Evolutionary conservation across 164 flowering plant species (phyloP), one percentile per base, ranked within the genome.

Genomic region (Protea cynaroides): DNA sequence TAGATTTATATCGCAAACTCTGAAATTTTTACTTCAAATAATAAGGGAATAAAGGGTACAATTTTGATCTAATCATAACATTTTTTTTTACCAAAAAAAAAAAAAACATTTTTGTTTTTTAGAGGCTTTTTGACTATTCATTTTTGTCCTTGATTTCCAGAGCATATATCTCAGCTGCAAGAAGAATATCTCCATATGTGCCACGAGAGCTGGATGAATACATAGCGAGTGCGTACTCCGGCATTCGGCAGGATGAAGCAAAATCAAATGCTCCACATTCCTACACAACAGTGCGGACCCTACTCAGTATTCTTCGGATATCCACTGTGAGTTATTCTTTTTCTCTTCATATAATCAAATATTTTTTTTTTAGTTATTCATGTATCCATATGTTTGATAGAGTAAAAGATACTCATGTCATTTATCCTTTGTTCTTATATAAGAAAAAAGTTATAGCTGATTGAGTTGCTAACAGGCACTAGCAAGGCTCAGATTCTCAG

Each of bases 201-300:
- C 99, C 99, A 46, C 81, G 69, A 73, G 97, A 90, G 53, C 81
- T 92, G 72, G 97, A 88, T 74, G 99, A 95, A 75, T 95, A 95
- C 63, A 87, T 92, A 66, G 97, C 99, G 23, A 85, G 79, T 65
- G 98, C 96, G 2, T 95, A 95, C 75, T 82, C 97, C 47, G 80
- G 83, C 76, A 90, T 95, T 66, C 79, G 99, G 49, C 99, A 92
- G 79, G 99, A 95, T 43, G 99, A 95, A 80, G 97, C 98, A 44
- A 88, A 84, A 79, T 80, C 98, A 50, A 86, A 71, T 74, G 59
- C 85, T 25, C 98, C 99, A 8, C 97, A 90, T 75, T 88, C 99
- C 18, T 95, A 95, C 64, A 95, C 99, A 21, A 95, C 99, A 3
- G 82, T 90, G 43, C 77, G 98, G 77, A 95, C 98, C 56, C 83